Percentiles rank a stretch among this genome's conserved stretches.
Evolutionary conservation across 164 flowering plant species (phyloP).

Genomic region (Vitis rupestris): DNA sequence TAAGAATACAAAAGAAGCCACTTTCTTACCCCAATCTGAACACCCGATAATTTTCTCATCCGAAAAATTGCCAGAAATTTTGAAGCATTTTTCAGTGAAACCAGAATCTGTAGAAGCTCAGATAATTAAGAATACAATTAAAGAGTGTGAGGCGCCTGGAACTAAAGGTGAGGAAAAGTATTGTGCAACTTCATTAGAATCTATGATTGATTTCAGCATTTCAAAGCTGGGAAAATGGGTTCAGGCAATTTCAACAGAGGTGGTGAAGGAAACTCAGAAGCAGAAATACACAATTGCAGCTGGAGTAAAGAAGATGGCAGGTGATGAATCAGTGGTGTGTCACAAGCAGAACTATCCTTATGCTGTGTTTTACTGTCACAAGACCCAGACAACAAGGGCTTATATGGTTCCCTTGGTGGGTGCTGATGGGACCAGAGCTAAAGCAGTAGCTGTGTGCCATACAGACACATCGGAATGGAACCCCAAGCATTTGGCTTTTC

Average conservation of each 20-base stretch:
- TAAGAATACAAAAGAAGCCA: constrained; percentile 18
- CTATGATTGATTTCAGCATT: constrained; percentile 45
- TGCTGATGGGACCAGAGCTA: constrained; percentile 37
- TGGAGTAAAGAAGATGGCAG: constrained; percentile 25
- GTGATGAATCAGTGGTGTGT: constrained; percentile 35
- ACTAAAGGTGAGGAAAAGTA: constrained; percentile 42
- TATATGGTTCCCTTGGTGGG: constrained; percentile 35
- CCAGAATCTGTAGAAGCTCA: constrained; percentile 39
- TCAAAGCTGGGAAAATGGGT: constrained; percentile 39
- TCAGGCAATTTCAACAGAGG: constrained; percentile 40
- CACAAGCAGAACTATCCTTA: constrained; percentile 43
- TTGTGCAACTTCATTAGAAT: constrained; percentile 50
- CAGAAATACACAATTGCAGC: constrained; percentile 28
- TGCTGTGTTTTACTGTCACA: constrained; percentile 46
- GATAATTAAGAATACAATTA: constrained; percentile 33
- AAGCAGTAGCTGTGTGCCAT: constrained; percentile 46
- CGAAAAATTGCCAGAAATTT: constrained; percentile 22
- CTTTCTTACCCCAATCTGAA: constrained; percentile 35
- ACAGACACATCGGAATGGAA: constrained; percentile 47
- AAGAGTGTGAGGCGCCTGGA: constrained; percentile 35
- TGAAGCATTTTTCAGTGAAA: constrained; percentile 27
- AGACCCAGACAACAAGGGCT: constrained; percentile 25
- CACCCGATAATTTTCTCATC: constrained; percentile 40
- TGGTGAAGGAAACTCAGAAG: constrained; percentile 21
- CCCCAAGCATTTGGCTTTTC: constrained; percentile 54